Percentiles rank a stretch among this genome's conserved stretches.
Evolutionary conservation across 2,329 filamentous ascomycete species (phyloP).

Genomic region (Cladosporium cucumerinum): DNA sequence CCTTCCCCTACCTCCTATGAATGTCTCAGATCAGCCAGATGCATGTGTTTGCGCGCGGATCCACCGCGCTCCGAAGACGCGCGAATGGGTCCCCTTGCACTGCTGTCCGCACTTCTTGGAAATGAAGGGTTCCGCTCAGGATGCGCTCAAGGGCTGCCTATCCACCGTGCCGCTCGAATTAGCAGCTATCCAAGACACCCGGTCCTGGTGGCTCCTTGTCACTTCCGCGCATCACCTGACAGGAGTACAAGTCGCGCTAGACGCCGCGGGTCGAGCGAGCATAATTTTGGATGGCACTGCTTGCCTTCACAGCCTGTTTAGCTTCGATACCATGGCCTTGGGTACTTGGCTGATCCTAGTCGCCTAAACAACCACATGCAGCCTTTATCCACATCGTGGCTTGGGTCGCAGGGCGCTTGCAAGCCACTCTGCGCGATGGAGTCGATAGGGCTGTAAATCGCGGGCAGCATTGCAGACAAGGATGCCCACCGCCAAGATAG

Average conservation of each 20-base stretch:
- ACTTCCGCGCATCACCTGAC: not conserved
- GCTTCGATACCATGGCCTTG: not conserved
- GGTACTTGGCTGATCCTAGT: not conserved
- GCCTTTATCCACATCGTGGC: not conserved
- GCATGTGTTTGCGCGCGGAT: not conserved
- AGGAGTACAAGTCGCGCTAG: not conserved
- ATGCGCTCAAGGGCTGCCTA: constrained; percentile 2
- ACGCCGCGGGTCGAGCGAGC: not conserved
- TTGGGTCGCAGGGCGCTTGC: not conserved
- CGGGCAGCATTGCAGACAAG: not conserved
- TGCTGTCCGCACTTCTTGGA: not conserved
- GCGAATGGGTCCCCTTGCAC: not conserved
- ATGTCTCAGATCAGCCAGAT: not conserved
- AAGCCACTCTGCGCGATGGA: not conserved
- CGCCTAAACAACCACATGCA: not conserved
- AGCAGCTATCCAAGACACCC: constrained; percentile 4
- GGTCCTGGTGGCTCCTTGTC: not conserved
- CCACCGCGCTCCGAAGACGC: not conserved
- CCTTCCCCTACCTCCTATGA: not conserved
- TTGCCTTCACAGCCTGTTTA: not conserved
- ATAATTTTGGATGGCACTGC: not conserved
- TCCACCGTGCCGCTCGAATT: constrained; percentile 1
- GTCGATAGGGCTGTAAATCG: not conserved
- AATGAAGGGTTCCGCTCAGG: constrained; percentile 7
- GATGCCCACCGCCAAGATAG: constrained; percentile 3